Conservation (phyloP, 1,139 yeast species). For the Meyerozyma carpophila region DNA sequence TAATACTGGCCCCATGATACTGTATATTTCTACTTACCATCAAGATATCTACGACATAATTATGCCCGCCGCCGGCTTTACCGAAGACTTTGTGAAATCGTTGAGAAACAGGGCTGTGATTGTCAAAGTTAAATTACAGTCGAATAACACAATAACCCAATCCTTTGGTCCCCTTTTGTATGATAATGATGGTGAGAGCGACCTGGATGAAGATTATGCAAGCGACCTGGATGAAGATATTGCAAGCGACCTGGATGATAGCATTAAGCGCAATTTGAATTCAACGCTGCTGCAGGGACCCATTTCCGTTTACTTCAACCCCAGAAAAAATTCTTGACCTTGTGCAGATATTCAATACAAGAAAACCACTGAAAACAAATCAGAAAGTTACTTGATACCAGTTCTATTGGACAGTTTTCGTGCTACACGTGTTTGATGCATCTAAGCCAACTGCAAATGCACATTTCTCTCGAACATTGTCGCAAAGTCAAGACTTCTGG, state of each 20-base stretch:
- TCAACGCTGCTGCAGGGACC: constrained; percentile 1
- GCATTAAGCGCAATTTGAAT: not conserved
- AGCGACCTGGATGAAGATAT: not conserved
- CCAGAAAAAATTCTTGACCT: not conserved
- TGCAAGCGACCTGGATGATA: not conserved
- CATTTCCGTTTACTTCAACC: not conserved
- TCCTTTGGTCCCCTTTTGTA: constrained; percentile 1
- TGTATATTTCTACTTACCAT: no score
- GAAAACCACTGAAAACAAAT: no score
- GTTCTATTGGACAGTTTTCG: no score
- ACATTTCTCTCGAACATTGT: not conserved
- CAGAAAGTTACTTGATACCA: no score
- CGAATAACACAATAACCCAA: not conserved
- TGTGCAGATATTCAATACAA: not conserved
- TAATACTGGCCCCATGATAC: no score
- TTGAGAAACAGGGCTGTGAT: no score
- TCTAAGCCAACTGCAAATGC: constrained; percentile 1
- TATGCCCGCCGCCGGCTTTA: no score
- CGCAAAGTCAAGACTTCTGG: constrained; percentile 1
- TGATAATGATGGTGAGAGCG: not conserved
- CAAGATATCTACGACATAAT: no score
- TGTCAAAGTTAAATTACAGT: not conserved
- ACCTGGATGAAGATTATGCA: not conserved
- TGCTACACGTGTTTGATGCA: not conserved
- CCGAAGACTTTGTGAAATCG: no score